Base-by-base conservation (phyloP, 2,329 filamentous ascomycete species). In the Pseudocercospora eumusae region DNA sequence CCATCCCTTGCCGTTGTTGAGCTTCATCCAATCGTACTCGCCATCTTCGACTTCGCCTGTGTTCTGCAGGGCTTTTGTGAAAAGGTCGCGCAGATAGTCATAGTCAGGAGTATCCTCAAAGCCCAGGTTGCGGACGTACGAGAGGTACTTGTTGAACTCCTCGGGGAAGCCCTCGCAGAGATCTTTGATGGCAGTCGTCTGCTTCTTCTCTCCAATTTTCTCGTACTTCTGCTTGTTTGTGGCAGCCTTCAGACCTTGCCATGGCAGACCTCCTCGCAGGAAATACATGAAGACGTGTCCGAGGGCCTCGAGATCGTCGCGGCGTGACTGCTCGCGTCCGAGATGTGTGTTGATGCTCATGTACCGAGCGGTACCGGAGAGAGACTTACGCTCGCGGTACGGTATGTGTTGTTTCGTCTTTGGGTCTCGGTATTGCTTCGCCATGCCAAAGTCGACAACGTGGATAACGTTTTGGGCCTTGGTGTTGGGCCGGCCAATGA, bases 271-370 rank as follows among this genome's bases (percentile, higher is more conserved):
- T 47, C 86, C 86, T 63, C 86, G 78, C 53, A 88, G 77, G 77
- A 88, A 88, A 77, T 88, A 88, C 83, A 88, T 86, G 75, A 88
- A 88, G 55, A 88, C 86, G 72, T 88, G 86, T 20, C 86, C 86
- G 10, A 88, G 76, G 13, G 95, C 95, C 79, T 99, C 95, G 63
- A 99, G 83, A 76, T 99, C 95, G 77, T 99, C 95, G 78, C 95
- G 85, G 75, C 95, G 88, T 61, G 93, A 98, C 77, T 99, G 95
- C 76, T 99, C 95, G 63, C 95, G 88, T 58, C 95, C 95, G 68
- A 98, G 80, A 83, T 99, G 95, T 60, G 95, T 99, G 80, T 99
- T 99, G 86, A 99, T 98, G 81, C 92, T 96, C 95, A 98, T 98
- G 80, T 99, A 99, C 76, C 95, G 87, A 66, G 95, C 95, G 61